A percentile compares a stretch with the other conserved stretches of the same genome.
Evolutionary conservation across 2,329 filamentous ascomycete species (phyloP).

Genomic region (Botrytis deweyae): DNA sequence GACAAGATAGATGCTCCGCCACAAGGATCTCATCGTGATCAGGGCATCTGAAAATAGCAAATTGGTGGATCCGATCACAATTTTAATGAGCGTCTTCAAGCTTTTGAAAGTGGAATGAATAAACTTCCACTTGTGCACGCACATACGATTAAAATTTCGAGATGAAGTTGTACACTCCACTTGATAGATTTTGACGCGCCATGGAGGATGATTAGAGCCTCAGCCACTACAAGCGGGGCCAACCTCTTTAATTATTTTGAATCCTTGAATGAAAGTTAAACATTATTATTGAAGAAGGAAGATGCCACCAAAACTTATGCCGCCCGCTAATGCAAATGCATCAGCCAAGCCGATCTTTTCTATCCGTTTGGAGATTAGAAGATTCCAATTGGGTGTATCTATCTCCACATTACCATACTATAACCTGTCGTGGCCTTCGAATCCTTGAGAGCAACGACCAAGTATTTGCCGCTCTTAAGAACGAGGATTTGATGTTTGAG

Average conservation of each 20-base stretch:
- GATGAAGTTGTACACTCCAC: neutral
- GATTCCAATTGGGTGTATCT: slow-evolving; percentile 9
- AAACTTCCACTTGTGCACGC: neutral
- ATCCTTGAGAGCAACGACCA: neutral
- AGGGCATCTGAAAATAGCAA: neutral
- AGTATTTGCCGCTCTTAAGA: slow-evolving; percentile 2
- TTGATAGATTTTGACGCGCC: slow-evolving; percentile 8
- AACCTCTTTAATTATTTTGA: slow-evolving; percentile 11
- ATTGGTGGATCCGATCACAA: neutral
- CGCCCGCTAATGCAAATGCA: slow-evolving; percentile 20
- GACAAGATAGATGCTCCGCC: neutral
- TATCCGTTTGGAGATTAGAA: slow-evolving; percentile 5
- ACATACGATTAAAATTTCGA: neutral
- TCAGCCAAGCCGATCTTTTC: slow-evolving; percentile 17
- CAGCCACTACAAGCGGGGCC: slow-evolving; percentile 12
- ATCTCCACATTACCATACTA: slow-evolving; percentile 2
- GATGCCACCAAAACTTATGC: slow-evolving; percentile 3
- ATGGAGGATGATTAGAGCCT: slow-evolving; percentile 1
- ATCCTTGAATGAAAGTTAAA: neutral
- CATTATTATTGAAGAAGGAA: neutral
- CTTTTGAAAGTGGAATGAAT: slow-evolving; percentile 10
- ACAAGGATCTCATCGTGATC: neutral
- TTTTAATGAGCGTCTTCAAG: slow-evolving; percentile 8
- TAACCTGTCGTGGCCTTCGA: neutral
- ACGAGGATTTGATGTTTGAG: neutral